Percentiles rank a stretch among this genome's conserved stretches.
Conservation (phyloP, 441 rosid species). For the Capsella rubella region DNA sequence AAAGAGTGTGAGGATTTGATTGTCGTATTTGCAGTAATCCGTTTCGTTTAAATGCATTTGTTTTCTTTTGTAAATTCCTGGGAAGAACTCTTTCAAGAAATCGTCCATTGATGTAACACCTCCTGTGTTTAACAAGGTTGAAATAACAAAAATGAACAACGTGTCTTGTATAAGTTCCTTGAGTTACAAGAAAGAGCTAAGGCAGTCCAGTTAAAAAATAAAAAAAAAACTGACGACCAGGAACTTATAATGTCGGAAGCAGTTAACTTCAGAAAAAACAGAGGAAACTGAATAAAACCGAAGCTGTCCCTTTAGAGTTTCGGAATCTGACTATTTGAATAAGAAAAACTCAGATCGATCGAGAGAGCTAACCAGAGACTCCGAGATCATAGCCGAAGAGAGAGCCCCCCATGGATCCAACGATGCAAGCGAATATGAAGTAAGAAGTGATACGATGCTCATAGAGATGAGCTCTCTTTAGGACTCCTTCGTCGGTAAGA, state of each 20-base stretch:
- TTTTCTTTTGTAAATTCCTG: constrained; percentile 67
- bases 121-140: constrained; percentile 50
- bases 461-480: constrained; percentile 80
- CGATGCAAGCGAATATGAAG: constrained; percentile 67
- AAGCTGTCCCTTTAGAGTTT: not conserved
- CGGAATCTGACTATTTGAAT: not conserved
- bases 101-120: constrained; percentile 98
- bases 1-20: constrained; percentile 78
- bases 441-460: constrained; percentile 66
- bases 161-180: constrained; percentile 13
- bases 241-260: not conserved
- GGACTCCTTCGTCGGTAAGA: constrained; percentile 49
- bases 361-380: constrained; percentile 65
- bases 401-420: constrained; percentile 78
- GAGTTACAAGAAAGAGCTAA: constrained; percentile 7
- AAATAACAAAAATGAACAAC: not conserved
- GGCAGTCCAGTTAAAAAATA: not conserved
- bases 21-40: constrained; percentile 90
- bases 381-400: constrained; percentile 91
- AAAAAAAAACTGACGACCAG: too few species aligned
- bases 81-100: constrained; percentile 82
- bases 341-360: constrained; percentile 5
- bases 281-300: not conserved
- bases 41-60: constrained; percentile 74
- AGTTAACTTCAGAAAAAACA: not conserved